Evolutionary conservation across 2,329 filamentous ascomycete species (phyloP).

Genomic region (Pseudocercospora musae): DNA sequence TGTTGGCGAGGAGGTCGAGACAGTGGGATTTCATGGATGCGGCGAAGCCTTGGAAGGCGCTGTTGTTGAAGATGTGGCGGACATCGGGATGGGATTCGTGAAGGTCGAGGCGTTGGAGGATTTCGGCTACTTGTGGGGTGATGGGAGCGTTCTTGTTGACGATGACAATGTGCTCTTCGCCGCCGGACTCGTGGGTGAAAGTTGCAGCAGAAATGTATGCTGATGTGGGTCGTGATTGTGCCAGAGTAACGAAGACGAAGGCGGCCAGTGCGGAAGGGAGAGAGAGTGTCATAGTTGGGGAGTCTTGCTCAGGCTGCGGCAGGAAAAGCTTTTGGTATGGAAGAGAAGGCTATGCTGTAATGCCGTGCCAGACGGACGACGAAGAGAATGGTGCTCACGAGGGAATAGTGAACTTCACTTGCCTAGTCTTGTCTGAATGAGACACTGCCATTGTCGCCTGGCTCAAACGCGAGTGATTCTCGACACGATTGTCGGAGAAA

Average conservation of each 20-base stretch:
- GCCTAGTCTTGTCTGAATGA: conserved; percentile 1
- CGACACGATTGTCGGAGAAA: background rate
- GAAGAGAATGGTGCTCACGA: background rate
- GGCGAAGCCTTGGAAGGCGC: conserved; percentile 40
- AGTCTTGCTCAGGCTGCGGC: background rate
- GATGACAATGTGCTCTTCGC: conserved; percentile 38
- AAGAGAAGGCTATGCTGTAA: background rate
- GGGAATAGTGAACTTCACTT: background rate
- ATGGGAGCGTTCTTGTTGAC: conserved; percentile 34
- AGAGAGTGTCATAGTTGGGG: background rate
- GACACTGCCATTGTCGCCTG: conserved; percentile 3
- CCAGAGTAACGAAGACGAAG: background rate
- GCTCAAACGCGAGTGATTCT: conserved; percentile 1
- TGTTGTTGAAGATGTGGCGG: conserved; percentile 41
- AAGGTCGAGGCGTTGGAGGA: conserved; percentile 38
- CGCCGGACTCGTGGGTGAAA: conserved; percentile 24
- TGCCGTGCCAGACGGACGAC: background rate
- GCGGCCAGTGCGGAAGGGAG: background rate
- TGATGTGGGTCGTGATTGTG: background rate
- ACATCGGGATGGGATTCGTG: conserved; percentile 39
- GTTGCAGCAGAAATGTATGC: conserved; percentile 2
- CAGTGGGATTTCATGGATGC: conserved; percentile 42
- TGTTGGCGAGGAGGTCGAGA: conserved; percentile 38
- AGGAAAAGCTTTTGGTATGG: background rate
- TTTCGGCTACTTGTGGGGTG: conserved; percentile 35